Conservation (phyloP, 345 rosid species). For the Hibiscus mutabilis region DNA sequence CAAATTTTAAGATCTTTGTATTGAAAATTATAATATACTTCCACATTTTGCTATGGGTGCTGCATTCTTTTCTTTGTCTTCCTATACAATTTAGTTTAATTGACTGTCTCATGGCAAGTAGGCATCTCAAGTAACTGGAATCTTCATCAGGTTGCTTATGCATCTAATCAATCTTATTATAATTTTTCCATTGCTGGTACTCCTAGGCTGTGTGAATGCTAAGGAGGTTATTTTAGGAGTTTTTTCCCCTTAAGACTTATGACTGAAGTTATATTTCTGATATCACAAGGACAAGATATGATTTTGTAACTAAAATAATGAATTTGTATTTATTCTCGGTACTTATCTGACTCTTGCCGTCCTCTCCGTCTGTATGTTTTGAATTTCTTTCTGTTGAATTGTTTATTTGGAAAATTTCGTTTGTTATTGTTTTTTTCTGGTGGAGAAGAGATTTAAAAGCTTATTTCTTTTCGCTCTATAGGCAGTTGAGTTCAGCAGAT, state of each 20-base stretch:
- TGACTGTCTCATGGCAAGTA: neutral
- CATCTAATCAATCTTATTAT: neutral
- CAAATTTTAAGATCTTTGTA: neutral
- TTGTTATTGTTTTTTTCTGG: neutral
- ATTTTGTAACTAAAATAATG: neutral
- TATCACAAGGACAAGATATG: neutral
- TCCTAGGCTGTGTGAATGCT: neutral
- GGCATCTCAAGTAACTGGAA: neutral
- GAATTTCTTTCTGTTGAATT: neutral
- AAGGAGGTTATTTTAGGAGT: conserved; percentile 2
- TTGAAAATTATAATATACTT: neutral
- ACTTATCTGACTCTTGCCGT: neutral
- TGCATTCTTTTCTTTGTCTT: neutral
- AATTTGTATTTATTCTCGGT: neutral
- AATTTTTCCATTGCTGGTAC: too few relatives aligned
- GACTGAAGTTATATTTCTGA: neutral
- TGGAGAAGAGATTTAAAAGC: neutral
- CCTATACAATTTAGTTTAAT: neutral
- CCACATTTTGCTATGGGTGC: neutral
- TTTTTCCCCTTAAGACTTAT: neutral
- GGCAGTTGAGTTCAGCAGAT: conserved; percentile 93
- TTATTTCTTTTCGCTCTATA: conserved; percentile 24
- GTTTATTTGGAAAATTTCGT: conserved; percentile 1
- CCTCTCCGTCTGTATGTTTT: neutral
- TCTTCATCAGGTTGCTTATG: neutral